Percentiles rank a stretch among this genome's conserved stretches.
Evolutionary conservation across 306 rosid species (phyloP).

Genomic region (Senna tora): DNA sequence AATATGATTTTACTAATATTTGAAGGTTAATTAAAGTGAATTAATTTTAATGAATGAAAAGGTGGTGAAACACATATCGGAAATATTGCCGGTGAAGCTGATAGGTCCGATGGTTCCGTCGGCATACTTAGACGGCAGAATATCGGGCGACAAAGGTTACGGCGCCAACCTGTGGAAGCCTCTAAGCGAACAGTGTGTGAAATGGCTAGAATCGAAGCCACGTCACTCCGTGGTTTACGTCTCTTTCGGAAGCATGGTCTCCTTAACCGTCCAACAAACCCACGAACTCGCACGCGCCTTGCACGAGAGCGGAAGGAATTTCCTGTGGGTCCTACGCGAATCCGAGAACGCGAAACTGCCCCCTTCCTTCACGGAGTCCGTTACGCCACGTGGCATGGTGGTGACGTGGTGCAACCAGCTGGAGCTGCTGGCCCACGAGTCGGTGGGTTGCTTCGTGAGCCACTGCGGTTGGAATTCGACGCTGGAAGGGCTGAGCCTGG

Average conservation of each 20-base stretch:
- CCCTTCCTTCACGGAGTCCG: slow-evolving; percentile 33
- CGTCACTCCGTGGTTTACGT: slow-evolving; percentile 47
- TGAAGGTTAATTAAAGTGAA: background rate
- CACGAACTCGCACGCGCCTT: slow-evolving; percentile 50
- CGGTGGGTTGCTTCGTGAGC: slow-evolving; percentile 62
- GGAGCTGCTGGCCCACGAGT: slow-evolving; percentile 54
- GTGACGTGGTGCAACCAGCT: slow-evolving; percentile 68
- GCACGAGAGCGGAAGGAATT: slow-evolving; percentile 43
- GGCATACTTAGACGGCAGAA: slow-evolving; percentile 50
- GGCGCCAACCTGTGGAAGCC: slow-evolving; percentile 61
- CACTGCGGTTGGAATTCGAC: slow-evolving; percentile 81
- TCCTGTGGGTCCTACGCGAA: slow-evolving; percentile 56
- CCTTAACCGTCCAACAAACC: slow-evolving; percentile 44
- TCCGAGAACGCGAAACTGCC: slow-evolving; percentile 49
- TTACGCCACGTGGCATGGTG: slow-evolving; percentile 46
- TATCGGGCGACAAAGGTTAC: slow-evolving; percentile 54
- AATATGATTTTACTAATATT: background rate
- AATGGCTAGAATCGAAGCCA: slow-evolving; percentile 53
- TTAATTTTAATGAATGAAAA: too few species aligned
- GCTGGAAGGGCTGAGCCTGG: slow-evolving; percentile 67
- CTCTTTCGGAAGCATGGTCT: slow-evolving; percentile 63
- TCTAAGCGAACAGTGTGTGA: slow-evolving; percentile 42
- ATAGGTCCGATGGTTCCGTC: slow-evolving; percentile 65
- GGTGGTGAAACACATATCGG: slow-evolving; percentile 38
- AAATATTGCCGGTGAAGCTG: slow-evolving; percentile 48